phyloP scores from a whole-genome alignment of 2,329 filamentous ascomycete species.

The Talaromyces albobiverticillius region DNA sequence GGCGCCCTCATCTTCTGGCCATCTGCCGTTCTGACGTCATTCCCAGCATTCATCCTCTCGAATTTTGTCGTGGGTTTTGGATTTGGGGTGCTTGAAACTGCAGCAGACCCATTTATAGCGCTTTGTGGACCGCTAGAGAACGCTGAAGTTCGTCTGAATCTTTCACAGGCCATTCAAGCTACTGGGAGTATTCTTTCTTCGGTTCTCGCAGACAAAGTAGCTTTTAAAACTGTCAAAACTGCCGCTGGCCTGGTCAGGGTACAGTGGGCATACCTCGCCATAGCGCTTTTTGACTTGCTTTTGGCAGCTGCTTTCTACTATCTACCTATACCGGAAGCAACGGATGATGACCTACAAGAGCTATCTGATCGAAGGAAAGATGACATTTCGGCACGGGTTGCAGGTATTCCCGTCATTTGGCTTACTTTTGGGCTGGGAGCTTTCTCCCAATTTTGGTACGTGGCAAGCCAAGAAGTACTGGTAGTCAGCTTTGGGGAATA shows the following conservation, averaged over 20 bases:
- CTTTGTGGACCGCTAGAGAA: slow-evolving; percentile 61
- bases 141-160: slow-evolving; percentile 58
- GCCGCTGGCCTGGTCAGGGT: slow-evolving; percentile 57
- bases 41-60: slow-evolving; percentile 58
- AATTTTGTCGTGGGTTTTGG: slow-evolving; percentile 63
- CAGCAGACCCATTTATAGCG: slow-evolving; percentile 61
- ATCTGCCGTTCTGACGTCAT: slow-evolving; percentile 60
- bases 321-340: slow-evolving; percentile 60
- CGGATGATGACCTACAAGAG: slow-evolving; percentile 58
- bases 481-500: slow-evolving; percentile 49
- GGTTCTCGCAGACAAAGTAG: slow-evolving; percentile 56
- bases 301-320: slow-evolving; percentile 61
- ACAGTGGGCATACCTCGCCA: slow-evolving; percentile 64
- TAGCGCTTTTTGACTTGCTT: slow-evolving; percentile 58
- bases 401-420: slow-evolving; percentile 52
- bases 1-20: slow-evolving; percentile 64
- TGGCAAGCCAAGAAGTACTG: slow-evolving; percentile 59
- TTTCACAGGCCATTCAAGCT: slow-evolving; percentile 62
- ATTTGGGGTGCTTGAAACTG: slow-evolving; percentile 58
- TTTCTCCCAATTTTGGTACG: slow-evolving; percentile 59
- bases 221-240: slow-evolving; percentile 51
- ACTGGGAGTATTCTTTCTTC: slow-evolving; percentile 59
- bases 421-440: slow-evolving; percentile 55
- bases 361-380: slow-evolving; percentile 51
- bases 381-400: slow-evolving; percentile 46